These are phyloP conservation scores for Mycena crocata DNA, from an alignment of 768 basidiomycete species.

Conservation along the genomic window DNA sequence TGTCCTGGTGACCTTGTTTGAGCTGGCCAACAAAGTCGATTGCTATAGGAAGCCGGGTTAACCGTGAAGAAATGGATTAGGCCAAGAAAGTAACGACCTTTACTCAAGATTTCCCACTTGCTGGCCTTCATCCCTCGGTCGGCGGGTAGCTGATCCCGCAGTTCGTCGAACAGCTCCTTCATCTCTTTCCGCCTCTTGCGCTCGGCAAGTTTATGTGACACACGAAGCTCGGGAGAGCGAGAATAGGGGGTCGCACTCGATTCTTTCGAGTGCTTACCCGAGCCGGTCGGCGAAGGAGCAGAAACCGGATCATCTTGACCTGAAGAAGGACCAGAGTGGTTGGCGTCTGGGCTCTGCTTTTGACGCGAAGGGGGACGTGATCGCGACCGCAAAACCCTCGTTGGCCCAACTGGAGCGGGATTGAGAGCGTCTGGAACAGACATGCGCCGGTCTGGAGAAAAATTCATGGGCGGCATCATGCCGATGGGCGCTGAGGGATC, in stretches of 20 bases:
- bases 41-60: constrained; percentile 56
- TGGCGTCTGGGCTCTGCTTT: constrained; percentile 55
- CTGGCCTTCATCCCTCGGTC: constrained; percentile 96
- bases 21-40: constrained; percentile 89
- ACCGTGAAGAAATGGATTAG: constrained; percentile 14
- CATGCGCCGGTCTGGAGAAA: constrained; percentile 77
- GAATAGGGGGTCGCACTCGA: constrained; percentile 85
- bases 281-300: constrained; percentile 48
- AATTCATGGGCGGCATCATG: constrained; percentile 70
- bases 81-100: constrained; percentile 68
- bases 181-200: constrained; percentile 98
- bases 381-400: constrained; percentile 69
- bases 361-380: constrained; percentile 81
- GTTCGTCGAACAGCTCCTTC: constrained; percentile 98
- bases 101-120: constrained; percentile 99
- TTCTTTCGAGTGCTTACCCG: constrained; percentile 58
- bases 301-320: constrained; percentile 59
- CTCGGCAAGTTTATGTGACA: constrained; percentile 98
- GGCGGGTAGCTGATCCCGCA: constrained; percentile 91
- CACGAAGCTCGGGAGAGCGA: constrained; percentile 92
- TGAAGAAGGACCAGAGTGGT: constrained; percentile 53
- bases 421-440: constrained; percentile 71
- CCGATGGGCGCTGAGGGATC: constrained; percentile 60
- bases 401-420: constrained; percentile 52
- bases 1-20: constrained; percentile 81